Evolutionary conservation across 345 rosid species (phyloP), one percentile per base, ranked within the genome.

Genomic region (Salix purpurea): DNA sequence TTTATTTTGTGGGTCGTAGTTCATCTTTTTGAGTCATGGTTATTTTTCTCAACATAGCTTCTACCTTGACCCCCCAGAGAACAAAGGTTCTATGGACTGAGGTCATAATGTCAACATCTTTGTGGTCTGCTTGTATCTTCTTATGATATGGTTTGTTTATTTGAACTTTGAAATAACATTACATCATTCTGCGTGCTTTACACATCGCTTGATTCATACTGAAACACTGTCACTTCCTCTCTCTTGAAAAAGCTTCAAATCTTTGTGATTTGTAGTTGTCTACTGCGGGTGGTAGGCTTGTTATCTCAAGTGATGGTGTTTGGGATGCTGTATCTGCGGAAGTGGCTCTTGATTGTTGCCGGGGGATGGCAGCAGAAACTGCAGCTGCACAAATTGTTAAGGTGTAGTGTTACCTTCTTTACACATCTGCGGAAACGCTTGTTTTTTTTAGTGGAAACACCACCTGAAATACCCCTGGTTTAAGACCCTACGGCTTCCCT

Each of bases 241-340:
- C 36, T 46, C 28, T 44, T 68, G 32, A 24, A 4, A 58, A 3
- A 58, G 15, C 64, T 58, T 58, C 12, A 16, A 76, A 76, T 65
- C 19, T 46, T 67, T 39, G 19, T 77, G 37, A 74, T 82, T 69
- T 91, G 86, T 89, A 96, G 99, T 81, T 96, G 85, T 92, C 98
- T 80, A 83, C 92, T 1, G 89, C 83, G 46, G 99, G 99, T 78
- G 99, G 99, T 74, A 85, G 99, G 80, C 87, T 96, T 77, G 83
- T 96, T 39, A 88, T 96, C 75, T 89, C 97, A 46, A 96, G 99
- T 84, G 99, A 96, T 70, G 99, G 99, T 83, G 99, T 96, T 69
- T 96, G 99, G 99, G 99, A 96, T 88, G 94, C 89, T 77, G 54
- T 96, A 72, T 88, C 85, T 61, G 97, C 95, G 7, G 99, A 96